These are phyloP conservation scores for Metschnikowia lochheadii DNA, from an alignment of 805 yeast genomes.

Conservation along the genomic window DNA sequence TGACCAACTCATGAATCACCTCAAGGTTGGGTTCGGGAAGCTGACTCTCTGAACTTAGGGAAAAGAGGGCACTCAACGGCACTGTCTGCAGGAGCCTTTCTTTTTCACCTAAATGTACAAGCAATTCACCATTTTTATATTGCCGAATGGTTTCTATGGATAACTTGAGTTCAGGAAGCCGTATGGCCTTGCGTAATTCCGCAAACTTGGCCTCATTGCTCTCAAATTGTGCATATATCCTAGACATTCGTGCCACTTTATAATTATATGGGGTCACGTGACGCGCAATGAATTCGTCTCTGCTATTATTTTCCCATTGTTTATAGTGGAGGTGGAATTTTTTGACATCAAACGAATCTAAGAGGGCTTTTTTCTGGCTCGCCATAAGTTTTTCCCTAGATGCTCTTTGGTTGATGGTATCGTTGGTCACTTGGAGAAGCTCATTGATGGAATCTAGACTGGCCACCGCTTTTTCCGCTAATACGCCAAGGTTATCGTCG, in stretches of 20 bases:
- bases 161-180: slow-evolving; percentile 26
- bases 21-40: slow-evolving; percentile 28
- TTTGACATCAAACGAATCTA: slow-evolving; percentile 35
- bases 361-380: slow-evolving; percentile 7
- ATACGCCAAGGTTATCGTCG: background rate
- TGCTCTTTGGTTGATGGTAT: background rate
- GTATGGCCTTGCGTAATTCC: slow-evolving; percentile 18
- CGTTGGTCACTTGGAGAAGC: slow-evolving; percentile 7
- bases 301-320: slow-evolving; percentile 24
- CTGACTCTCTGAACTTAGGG: slow-evolving; percentile 21
- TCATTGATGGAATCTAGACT: slow-evolving; percentile 8
- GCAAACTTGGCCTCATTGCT: slow-evolving; percentile 23
- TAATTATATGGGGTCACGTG: slow-evolving; percentile 30
- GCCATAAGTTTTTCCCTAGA: background rate
- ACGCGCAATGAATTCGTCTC: slow-evolving; percentile 18
- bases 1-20: slow-evolving; percentile 27
- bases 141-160: slow-evolving; percentile 27
- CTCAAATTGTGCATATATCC: slow-evolving; percentile 24
- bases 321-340: slow-evolving; percentile 28
- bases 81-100: slow-evolving; percentile 5
- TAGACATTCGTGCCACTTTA: slow-evolving; percentile 26
- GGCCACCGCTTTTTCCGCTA: slow-evolving; percentile 3
- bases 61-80: slow-evolving; percentile 21
- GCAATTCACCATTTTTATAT: slow-evolving; percentile 21
- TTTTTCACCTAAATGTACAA: background rate